phyloP scores from a whole-genome alignment of 1,139 yeast genomes.

The Lodderomyces metapsilosis region DNA sequence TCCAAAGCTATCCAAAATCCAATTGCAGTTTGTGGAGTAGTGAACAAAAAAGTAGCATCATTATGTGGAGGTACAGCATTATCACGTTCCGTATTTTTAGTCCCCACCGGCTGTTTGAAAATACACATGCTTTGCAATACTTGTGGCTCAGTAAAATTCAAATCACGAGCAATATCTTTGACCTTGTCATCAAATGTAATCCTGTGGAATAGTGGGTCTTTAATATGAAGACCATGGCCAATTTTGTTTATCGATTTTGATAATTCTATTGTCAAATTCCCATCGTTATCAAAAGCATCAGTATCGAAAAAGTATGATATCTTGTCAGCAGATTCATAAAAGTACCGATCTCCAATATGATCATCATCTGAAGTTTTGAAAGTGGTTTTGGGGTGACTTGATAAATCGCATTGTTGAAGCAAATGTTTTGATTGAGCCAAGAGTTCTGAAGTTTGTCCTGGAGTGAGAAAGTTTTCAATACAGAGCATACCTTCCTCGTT shows the following conservation, averaged over 20 bases:
- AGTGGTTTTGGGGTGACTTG: conserved; percentile 66
- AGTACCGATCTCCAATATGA: conserved; percentile 75
- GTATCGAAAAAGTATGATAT: conserved; percentile 70
- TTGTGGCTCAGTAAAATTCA: conserved; percentile 62
- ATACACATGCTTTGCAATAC: conserved; percentile 80
- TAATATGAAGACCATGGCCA: conserved; percentile 73
- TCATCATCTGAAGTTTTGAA: conserved; percentile 65
- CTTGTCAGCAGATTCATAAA: conserved; percentile 67
- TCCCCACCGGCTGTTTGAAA: conserved; percentile 62
- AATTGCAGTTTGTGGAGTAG: conserved; percentile 68
- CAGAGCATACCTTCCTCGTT: conserved; percentile 62
- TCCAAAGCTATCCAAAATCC: conserved; percentile 87
- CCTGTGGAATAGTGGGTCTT: conserved; percentile 44
- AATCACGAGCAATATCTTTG: conserved; percentile 48
- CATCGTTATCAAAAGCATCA: conserved; percentile 59
- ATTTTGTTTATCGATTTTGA: conserved; percentile 68
- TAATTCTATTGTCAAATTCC: conserved; percentile 52
- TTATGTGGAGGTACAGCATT: conserved; percentile 76
- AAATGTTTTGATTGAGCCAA: conserved; percentile 45
- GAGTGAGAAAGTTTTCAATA: conserved; percentile 52
- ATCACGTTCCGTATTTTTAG: conserved; percentile 34
- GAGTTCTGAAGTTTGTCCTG: conserved; percentile 38
- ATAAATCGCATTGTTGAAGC: conserved; percentile 49
- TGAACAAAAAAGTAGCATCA: conserved; percentile 71
- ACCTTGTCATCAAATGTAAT: conserved; percentile 55